phyloP scores from a whole-genome alignment of 768 basidiomycete genomes.

The Psilocybe cubensis region DNA sequence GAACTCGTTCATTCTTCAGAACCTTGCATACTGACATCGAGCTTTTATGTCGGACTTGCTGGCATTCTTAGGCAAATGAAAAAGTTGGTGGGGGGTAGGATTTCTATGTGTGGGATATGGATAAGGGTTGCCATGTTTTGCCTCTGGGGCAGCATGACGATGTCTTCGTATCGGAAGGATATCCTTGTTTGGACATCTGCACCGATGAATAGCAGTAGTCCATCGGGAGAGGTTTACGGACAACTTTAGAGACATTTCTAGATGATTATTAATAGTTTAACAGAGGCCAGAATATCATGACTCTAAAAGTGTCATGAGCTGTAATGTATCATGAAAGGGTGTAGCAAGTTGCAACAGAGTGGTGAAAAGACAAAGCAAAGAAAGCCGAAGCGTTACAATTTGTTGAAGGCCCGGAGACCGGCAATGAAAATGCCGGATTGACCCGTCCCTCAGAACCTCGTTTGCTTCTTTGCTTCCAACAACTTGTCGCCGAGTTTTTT shows the following conservation, averaged over 20 bases:
- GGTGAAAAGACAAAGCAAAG: too few species aligned
- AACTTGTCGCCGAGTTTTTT: too few species aligned
- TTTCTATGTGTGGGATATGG: constrained; percentile 54
- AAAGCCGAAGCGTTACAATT: neutral
- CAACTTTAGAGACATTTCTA: neutral
- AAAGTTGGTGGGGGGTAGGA: constrained; percentile 66
- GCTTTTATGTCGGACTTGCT: constrained; percentile 57
- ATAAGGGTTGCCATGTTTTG: constrained; percentile 29
- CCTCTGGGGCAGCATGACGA: neutral
- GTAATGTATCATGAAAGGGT: neutral
- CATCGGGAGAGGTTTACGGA: neutral
- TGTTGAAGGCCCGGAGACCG: neutral
- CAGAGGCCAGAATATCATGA: neutral
- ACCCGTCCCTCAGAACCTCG: too few species aligned
- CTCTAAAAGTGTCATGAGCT: neutral
- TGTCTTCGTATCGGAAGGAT: neutral
- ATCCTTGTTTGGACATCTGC: neutral
- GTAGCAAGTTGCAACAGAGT: too few species aligned
- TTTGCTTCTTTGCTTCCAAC: too few species aligned
- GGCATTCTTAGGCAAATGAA: constrained; percentile 59
- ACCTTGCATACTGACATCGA: constrained; percentile 46
- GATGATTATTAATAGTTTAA: neutral
- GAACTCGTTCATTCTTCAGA: neutral
- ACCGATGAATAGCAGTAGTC: neutral
- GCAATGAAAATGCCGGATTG: too few species aligned